Evolutionary conservation across 176 grass and related monocot species (phyloP), one percentile per base, ranked within the genome.

Genomic region (Aegilops bicornis): DNA sequence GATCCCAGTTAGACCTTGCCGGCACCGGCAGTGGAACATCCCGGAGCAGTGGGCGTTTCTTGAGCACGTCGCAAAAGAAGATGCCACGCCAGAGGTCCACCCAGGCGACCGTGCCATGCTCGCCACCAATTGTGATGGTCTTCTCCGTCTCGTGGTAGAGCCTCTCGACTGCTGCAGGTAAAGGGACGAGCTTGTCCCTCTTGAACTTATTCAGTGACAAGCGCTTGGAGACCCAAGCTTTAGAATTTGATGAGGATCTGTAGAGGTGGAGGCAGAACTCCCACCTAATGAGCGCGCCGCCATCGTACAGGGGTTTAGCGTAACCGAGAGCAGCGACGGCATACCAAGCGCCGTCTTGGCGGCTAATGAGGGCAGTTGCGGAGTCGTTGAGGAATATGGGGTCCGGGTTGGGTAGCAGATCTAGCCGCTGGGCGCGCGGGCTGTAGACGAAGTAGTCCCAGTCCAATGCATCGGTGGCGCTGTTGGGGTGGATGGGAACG

Each of bases 381-480:
- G 27, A 0, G 71, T 65, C 70, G 39, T 84, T 0, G 59, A 84
- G 7, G 0, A 12, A 11, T 31, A 20, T 15, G 54, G 5, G 31
- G 76, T 61, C 0, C 24, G 35, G 84, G 65, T 71, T 71, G 4
- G 84, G 84, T 2, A 86, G 48, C 65, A 36, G 84, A 31, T 86
- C 2, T 62, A 79, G 65, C 35, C 65, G 2, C 47, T 10, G 84
- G 48, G 47, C 35, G 64, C 24, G 64, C 76, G 48, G 84, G 0
- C 64, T 15, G 76, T 86, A 79, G 75, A 86, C 64, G 73, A 86
- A 86, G 84, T 79, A 79, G 84, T 86, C 84, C 75, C 20, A 85
- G 60, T 40, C 6, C 64, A 0, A 16, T 86, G 0, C 35, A 1
- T 4, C 1, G 27, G 0, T 2, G 59, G 4, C 1, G 64, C 15